These are phyloP conservation scores for Phytophthora constricta DNA, from an alignment of 352 stramenopile genomes.

Conservation along the genomic window DNA sequence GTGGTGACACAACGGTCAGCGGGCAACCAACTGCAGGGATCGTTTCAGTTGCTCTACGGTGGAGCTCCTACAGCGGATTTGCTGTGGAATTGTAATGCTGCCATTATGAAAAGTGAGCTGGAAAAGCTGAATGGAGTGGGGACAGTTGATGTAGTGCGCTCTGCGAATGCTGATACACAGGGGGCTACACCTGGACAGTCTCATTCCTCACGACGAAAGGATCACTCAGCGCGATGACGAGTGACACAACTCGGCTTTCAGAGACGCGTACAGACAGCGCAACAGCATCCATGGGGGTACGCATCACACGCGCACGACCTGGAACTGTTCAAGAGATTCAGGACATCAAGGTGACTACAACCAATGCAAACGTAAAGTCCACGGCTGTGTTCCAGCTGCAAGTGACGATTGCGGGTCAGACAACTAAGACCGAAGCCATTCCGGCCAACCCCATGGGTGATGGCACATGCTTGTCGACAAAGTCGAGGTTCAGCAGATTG, in stretches of 20 bases:
- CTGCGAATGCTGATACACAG: constrained; percentile 71
- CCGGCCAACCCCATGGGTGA: constrained; percentile 70
- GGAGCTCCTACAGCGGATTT: constrained; percentile 72
- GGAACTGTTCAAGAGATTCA: constrained; percentile 77
- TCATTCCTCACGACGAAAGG: constrained; percentile 89
- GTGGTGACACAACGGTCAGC: constrained; percentile 38
- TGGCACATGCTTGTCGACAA: constrained; percentile 67
- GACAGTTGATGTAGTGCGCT: constrained; percentile 67
- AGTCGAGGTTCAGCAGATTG: constrained; percentile 91
- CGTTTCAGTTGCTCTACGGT: constrained; percentile 68
- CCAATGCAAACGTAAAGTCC: constrained; percentile 38
- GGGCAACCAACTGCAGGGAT: constrained; percentile 75
- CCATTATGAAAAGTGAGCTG: constrained; percentile 71
- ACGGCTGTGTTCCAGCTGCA: constrained; percentile 56
- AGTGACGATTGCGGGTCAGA: constrained; percentile 51
- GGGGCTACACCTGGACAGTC: constrained; percentile 95
- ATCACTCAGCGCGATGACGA: constrained; percentile 43
- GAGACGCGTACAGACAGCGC: constrained; percentile 61
- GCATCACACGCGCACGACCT: constrained; percentile 45
- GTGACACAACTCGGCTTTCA: constrained; percentile 36
- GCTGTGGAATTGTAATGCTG: constrained; percentile 72
- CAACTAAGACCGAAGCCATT: constrained; percentile 82
- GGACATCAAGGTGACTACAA: constrained; percentile 65
- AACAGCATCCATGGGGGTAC: constrained; percentile 51
- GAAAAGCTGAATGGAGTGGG: constrained; percentile 57